These are phyloP conservation scores for Casuarina equisetifolia DNA, from an alignment of 306 rosid genomes.

Conservation along the genomic window DNA sequence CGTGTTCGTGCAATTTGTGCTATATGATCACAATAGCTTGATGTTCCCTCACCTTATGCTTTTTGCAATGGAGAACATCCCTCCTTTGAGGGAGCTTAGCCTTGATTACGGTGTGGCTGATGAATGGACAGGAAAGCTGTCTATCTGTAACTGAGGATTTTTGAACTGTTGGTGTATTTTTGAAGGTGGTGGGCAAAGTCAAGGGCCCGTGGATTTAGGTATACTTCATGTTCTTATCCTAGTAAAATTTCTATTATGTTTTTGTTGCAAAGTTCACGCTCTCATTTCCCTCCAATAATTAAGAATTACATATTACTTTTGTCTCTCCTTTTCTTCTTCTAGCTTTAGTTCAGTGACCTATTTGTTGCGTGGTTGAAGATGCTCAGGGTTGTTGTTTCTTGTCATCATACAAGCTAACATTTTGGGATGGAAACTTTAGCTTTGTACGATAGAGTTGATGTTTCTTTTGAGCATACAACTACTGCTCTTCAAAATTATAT, in stretches of 20 bases:
- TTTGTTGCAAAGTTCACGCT: conserved; percentile 5
- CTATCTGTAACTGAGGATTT: conserved; percentile 66
- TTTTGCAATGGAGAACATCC: conserved; percentile 94
- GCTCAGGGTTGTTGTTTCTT: conserved; percentile 16
- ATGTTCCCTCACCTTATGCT: conserved; percentile 95
- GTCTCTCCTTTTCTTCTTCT: conserved; percentile 5
- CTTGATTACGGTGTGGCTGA: conserved; percentile 93
- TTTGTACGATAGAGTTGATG: conserved; percentile 2
- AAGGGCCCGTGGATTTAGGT: conserved; percentile 41
- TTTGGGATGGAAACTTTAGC: not conserved
- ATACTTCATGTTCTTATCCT: conserved; percentile 22
- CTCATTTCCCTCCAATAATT: conserved; percentile 4
- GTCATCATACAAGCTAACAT: not conserved
- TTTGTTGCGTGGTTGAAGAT: conserved; percentile 12
- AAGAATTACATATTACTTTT: not conserved
- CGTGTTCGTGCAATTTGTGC: conserved; percentile 81
- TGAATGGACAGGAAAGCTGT: conserved; percentile 63
- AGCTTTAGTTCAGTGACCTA: conserved; percentile 15
- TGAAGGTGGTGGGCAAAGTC: conserved; percentile 40
- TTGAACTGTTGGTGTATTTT: conserved; percentile 33
- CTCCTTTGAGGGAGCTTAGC: conserved; percentile 97
- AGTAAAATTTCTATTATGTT: conserved; percentile 7
- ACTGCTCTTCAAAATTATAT: conserved; percentile 5
- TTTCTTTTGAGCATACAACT: conserved; percentile 10
- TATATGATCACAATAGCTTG: conserved; percentile 81